Evolutionary conservation across 2,329 filamentous ascomycete species (phyloP).

Genomic region (Pseudocercospora fuligena): DNA sequence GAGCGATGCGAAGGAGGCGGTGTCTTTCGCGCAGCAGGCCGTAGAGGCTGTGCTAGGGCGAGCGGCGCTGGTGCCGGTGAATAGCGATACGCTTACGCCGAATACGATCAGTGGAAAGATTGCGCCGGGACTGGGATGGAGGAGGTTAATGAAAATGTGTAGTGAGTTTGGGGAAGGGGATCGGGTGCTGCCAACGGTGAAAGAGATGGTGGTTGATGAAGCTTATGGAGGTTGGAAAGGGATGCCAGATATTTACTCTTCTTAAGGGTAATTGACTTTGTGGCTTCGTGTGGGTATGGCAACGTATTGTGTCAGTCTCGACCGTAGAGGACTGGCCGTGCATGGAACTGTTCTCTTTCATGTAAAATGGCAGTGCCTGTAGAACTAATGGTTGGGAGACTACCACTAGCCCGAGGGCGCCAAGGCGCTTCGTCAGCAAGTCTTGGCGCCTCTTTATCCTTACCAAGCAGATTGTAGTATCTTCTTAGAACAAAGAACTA

Average conservation of each 20-base stretch:
- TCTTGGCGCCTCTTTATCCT: too few species aligned
- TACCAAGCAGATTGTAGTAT: too few species aligned
- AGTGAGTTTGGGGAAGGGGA: conserved; percentile 54
- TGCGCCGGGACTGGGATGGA: conserved; percentile 59
- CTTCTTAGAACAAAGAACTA: too few species aligned
- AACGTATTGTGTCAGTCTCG: too few species aligned
- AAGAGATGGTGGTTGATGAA: conserved; percentile 4
- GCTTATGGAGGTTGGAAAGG: conserved; percentile 4
- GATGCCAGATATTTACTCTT: conserved; percentile 1
- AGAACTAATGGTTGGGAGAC: too few species aligned
- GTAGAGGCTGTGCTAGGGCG: conserved; percentile 64
- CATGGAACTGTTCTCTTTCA: too few species aligned
- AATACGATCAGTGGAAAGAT: conserved; percentile 61
- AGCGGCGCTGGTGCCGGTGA: conserved; percentile 58
- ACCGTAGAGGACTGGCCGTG: too few species aligned
- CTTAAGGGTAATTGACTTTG: too few species aligned
- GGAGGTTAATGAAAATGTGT: conserved; percentile 58
- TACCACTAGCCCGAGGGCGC: too few species aligned
- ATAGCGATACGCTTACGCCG: conserved; percentile 57
- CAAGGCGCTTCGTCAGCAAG: too few species aligned
- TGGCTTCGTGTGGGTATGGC: too few species aligned
- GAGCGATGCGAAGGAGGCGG: conserved; percentile 62
- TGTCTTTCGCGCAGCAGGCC: conserved; percentile 65
- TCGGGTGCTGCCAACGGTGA: background rate
- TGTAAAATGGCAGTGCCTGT: too few species aligned